Evolutionary conservation across 2,329 filamentous ascomycete genomes (phyloP).

Genomic region (Sphaceloma murrayae): DNA sequence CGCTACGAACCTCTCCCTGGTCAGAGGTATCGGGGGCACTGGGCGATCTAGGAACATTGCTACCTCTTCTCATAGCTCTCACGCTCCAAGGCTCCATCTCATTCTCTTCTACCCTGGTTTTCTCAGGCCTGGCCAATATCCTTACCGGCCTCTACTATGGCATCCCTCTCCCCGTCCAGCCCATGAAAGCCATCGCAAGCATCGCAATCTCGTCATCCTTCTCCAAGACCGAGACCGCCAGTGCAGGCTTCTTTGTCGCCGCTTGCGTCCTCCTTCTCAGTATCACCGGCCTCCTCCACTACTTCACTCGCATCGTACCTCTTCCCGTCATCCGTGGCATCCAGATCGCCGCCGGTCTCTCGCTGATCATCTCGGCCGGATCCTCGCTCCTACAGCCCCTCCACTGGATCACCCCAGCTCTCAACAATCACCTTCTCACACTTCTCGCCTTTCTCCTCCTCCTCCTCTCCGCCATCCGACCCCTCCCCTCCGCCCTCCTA

Average conservation of each 20-base stretch:
- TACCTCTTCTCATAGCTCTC: slow-evolving; percentile 82
- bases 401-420: slow-evolving; percentile 46
- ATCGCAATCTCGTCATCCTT: slow-evolving; percentile 68
- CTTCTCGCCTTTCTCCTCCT: slow-evolving; percentile 63
- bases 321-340: slow-evolving; percentile 89
- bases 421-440: slow-evolving; percentile 70
- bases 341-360: slow-evolving; percentile 82
- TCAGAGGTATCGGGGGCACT: slow-evolving; percentile 80
- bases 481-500: slow-evolving; percentile 67
- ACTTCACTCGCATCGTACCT: slow-evolving; percentile 65
- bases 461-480: slow-evolving; percentile 50
- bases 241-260: slow-evolving; percentile 73
- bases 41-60: slow-evolving; percentile 80
- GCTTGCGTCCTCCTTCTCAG: slow-evolving; percentile 66
- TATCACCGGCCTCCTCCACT: slow-evolving; percentile 65
- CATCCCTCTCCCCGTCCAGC: slow-evolving; percentile 83
- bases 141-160: slow-evolving; percentile 74
- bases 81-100: slow-evolving; percentile 69
- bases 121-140: slow-evolving; percentile 81
- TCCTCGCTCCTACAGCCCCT: slow-evolving; percentile 57
- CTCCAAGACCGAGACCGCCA: slow-evolving; percentile 61
- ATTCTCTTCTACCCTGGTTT: slow-evolving; percentile 73
- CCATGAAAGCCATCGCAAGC: slow-evolving; percentile 82
- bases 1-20: slow-evolving; percentile 47
- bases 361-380: slow-evolving; percentile 69